These are phyloP conservation scores for Stemphylium beticola DNA, from an alignment of 2,329 filamentous ascomycete species.

Conservation along the genomic window DNA sequence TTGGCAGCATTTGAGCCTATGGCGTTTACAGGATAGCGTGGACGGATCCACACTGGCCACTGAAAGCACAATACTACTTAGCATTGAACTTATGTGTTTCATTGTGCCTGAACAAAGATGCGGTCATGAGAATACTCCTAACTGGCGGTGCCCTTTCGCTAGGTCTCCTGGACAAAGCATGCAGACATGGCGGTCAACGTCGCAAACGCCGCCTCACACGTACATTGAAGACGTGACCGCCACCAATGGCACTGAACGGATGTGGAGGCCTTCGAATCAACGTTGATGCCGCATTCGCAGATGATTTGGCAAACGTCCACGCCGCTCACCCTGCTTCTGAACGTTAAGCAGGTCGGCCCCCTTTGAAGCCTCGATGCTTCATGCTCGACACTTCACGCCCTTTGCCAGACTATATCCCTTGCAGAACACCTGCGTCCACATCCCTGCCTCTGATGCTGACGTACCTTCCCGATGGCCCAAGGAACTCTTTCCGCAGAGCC, in stretches of 20 bases:
- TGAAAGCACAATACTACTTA: constrained; percentile 5
- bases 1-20: constrained; percentile 27
- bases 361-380: constrained; percentile 2
- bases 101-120: constrained; percentile 4
- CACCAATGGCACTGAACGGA: neutral
- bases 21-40: constrained; percentile 24
- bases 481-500: neutral
- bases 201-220: constrained; percentile 1
- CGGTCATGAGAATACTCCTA: neutral
- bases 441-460: neutral
- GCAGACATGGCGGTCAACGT: constrained; percentile 2
- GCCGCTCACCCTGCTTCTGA: neutral
- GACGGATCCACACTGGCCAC: neutral
- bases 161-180: constrained; percentile 2
- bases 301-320: constrained; percentile 4
- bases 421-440: neutral
- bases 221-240: neutral
- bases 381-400: neutral
- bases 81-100: neutral
- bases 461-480: constrained; percentile 4
- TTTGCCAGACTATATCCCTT: neutral
- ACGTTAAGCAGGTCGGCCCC: constrained; percentile 1
- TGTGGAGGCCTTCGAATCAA: neutral
- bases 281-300: neutral
- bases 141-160: neutral